phyloP scores from a whole-genome alignment of 139 green algal species.

The Chlamydomonas incerta region DNA sequence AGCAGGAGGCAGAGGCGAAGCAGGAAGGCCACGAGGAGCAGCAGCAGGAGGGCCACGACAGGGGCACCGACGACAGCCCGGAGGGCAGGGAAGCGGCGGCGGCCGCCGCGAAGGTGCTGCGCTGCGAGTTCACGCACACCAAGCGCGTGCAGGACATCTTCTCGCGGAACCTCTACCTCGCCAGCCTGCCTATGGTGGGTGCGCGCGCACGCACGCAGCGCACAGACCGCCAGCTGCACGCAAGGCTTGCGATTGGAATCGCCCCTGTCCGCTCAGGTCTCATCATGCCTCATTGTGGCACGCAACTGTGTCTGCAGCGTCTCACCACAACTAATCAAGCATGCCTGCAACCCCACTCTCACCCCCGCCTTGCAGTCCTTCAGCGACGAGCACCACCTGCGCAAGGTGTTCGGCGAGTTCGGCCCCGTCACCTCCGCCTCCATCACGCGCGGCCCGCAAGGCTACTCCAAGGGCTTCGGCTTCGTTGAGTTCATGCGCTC shows the following conservation, averaged over 20 bases:
- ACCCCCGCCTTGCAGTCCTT: too few species aligned
- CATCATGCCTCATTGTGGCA: too few species aligned
- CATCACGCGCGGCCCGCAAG: slow-evolving; percentile 18
- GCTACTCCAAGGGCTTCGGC: slow-evolving; percentile 69
- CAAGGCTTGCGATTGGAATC: too few species aligned
- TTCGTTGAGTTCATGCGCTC: slow-evolving; percentile 82
- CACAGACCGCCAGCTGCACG: background rate
- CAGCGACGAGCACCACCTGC: slow-evolving; percentile 1
- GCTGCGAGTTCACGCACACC: slow-evolving; percentile 56
- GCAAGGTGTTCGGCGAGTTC: slow-evolving; percentile 37
- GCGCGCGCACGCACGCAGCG: too few species aligned
- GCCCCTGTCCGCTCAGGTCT: too few species aligned
- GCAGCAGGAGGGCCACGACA: background rate
- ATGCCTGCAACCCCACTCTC: too few species aligned
- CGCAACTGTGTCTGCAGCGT: too few species aligned
- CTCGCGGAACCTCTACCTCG: slow-evolving; percentile 63
- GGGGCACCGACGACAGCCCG: slow-evolving; percentile 9
- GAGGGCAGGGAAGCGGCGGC: background rate
- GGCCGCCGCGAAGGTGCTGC: slow-evolving; percentile 51
- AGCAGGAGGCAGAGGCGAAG: background rate
- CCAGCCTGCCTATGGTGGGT: slow-evolving; percentile 56
- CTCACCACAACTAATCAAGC: too few species aligned
- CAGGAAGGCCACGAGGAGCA: background rate
- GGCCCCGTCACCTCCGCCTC: slow-evolving; percentile 32
- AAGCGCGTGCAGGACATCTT: slow-evolving; percentile 61